These are phyloP conservation scores for Psidium guajava DNA, from an alignment of 345 rosid genomes.

Conservation along the genomic window DNA sequence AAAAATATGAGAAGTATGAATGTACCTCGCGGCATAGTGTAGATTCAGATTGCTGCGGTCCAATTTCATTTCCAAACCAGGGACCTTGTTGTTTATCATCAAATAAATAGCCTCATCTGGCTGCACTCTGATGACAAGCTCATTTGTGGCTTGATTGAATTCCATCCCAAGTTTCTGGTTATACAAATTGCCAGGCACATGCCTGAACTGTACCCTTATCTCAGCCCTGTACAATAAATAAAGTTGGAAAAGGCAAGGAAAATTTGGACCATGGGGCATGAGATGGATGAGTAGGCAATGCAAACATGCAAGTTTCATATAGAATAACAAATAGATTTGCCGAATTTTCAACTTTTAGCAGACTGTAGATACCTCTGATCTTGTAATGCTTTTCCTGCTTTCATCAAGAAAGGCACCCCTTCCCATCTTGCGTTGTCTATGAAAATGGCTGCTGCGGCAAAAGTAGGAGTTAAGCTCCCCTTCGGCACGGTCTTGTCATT, in stretches of 20 bases:
- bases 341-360: neutral
- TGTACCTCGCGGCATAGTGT: constrained; percentile 76
- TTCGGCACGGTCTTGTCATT: constrained; percentile 90
- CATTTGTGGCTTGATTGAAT: constrained; percentile 75
- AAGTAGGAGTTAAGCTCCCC: constrained; percentile 86
- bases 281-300: neutral
- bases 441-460: constrained; percentile 90
- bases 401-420: constrained; percentile 93
- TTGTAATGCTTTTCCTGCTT: constrained; percentile 92
- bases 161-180: constrained; percentile 55
- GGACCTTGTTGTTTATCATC: constrained; percentile 93
- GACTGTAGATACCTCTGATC: constrained; percentile 35
- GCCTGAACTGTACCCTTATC: constrained; percentile 94
- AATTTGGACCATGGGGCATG: neutral
- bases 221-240: constrained; percentile 49
- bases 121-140: constrained; percentile 86
- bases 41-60: constrained; percentile 82
- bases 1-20: neutral
- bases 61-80: constrained; percentile 92
- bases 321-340: neutral
- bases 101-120: constrained; percentile 95
- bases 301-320: neutral
- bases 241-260: neutral
- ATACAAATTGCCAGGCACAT: constrained; percentile 89
- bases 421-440: constrained; percentile 96